phyloP scores from a whole-genome alignment of 148 eudicot species.

The Limonium bicolor region DNA sequence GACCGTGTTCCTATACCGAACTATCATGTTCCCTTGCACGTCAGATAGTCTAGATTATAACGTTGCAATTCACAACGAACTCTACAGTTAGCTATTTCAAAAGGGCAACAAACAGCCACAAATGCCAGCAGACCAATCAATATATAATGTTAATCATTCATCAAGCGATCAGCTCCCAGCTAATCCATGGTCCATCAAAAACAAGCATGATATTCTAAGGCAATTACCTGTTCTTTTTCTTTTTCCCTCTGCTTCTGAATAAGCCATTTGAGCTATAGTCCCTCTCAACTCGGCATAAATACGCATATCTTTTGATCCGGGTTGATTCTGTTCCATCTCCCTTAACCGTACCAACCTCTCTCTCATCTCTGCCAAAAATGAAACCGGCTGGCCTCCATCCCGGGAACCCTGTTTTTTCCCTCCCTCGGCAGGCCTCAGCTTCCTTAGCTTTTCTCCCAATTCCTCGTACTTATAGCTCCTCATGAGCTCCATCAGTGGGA shows the following conservation, averaged over 20 bases:
- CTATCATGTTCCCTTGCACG: too few relatives aligned
- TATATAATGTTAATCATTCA: not conserved
- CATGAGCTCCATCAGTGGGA: constrained; percentile 8
- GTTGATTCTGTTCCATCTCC: constrained; percentile 24
- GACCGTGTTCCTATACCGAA: too few relatives aligned
- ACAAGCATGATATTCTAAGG: not conserved
- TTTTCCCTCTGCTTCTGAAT: not conserved
- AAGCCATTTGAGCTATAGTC: not conserved
- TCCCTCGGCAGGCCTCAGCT: constrained; percentile 43
- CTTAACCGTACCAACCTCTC: constrained; percentile 44
- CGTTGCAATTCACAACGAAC: too few relatives aligned
- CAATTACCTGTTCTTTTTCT: constrained; percentile 15
- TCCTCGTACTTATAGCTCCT: constrained; percentile 19
- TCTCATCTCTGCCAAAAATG: constrained; percentile 45
- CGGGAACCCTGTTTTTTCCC: too few relatives aligned
- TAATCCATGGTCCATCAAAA: not conserved
- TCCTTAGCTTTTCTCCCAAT: constrained; percentile 45
- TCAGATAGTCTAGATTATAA: too few relatives aligned
- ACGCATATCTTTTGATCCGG: not conserved
- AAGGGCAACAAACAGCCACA: too few relatives aligned
- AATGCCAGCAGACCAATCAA: too few relatives aligned
- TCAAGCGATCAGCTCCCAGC: not conserved
- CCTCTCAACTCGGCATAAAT: constrained; percentile 12
- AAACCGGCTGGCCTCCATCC: constrained; percentile 23
- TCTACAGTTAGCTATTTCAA: too few relatives aligned